Base-by-base conservation (phyloP, 192 early-diverging fungal species). In the Obelidium mucronatum region DNA sequence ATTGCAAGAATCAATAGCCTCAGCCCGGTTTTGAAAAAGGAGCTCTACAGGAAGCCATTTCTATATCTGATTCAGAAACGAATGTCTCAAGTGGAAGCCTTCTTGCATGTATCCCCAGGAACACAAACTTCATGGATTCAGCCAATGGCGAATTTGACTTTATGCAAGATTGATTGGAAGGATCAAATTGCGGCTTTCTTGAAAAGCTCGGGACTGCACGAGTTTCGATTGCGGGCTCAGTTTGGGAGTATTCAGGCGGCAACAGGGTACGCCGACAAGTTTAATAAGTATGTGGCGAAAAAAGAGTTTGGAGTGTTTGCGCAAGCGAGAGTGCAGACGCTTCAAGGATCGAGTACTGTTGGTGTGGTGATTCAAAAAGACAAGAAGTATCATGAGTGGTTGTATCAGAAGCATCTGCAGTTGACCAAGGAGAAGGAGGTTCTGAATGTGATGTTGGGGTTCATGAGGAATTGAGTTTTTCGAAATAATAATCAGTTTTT, bases 181-280 rank as follows among this genome's bases (percentile, higher is more conserved):
- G 55, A 58, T 24, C 55, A 58, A 24, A 58, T 58, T 24, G 4
- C 24, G 11, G 24, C 55, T 5, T 58, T 58, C 55, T 24, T 58
- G n/a, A 30, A 19, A 30, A 51, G 22, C 8, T 3, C 8, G 28
- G 26, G 26, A 4, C n/a, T 28, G 28, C 6, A 3, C 24, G 55
- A 58, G 26, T 28, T 5, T 5, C 5, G 55, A 30, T 4, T 58
- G 11, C 55, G 55, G 8, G 55, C 55, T 4, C 55, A 58, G 55
- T 58, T 58, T 30, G 55, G 55, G 55, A 58, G 55, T 58, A 5
- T 58, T 5, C 55, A 58, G 26, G 19, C 55, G 5, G 55, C 55
- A 6, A 19, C 4, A 15, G 28, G 26, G n/a, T 58, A 58, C 24
- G 24, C 8, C 28, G 19, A 19, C 19, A 6, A 30, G 19, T 19